Conservation (phyloP, 1,284 basidiomycete genomes). For the Melampsora larici-populina region DNA sequence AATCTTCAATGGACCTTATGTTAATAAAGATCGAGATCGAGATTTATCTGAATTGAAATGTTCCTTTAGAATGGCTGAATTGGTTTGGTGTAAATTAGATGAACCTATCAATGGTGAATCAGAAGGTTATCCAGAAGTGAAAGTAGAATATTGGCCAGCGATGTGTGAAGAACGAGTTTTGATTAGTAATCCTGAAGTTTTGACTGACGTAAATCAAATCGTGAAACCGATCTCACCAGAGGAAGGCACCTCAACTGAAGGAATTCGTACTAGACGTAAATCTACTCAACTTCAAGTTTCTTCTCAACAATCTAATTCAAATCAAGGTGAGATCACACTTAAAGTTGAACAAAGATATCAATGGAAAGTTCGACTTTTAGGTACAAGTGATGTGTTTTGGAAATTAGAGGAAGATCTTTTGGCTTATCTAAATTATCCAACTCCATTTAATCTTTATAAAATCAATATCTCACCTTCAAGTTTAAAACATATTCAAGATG, state of each 20-base stretch:
- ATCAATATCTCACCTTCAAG: constrained; percentile 24
- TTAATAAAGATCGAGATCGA: constrained; percentile 44
- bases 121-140: constrained; percentile 54
- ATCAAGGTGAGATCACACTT: constrained; percentile 33
- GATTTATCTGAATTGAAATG: constrained; percentile 56
- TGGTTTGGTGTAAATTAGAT: constrained; percentile 68
- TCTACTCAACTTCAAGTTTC: neutral
- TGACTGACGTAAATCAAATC: neutral
- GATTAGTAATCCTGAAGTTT: constrained; percentile 4
- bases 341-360: constrained; percentile 36
- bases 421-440: constrained; percentile 4
- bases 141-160: constrained; percentile 68
- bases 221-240: constrained; percentile 1
- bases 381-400: constrained; percentile 42
- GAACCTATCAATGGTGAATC: constrained; percentile 58
- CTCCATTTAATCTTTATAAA: constrained; percentile 42
- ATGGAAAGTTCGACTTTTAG: constrained; percentile 42
- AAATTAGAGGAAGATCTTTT: constrained; percentile 27
- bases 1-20: constrained; percentile 45
- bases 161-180: constrained; percentile 56
- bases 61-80: constrained; percentile 66
- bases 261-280: neutral
- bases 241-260: neutral
- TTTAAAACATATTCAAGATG: constrained; percentile 41
- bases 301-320: neutral